phyloP scores from a whole-genome alignment of 2,329 filamentous ascomycete species.

The Aspergillus sergii region DNA sequence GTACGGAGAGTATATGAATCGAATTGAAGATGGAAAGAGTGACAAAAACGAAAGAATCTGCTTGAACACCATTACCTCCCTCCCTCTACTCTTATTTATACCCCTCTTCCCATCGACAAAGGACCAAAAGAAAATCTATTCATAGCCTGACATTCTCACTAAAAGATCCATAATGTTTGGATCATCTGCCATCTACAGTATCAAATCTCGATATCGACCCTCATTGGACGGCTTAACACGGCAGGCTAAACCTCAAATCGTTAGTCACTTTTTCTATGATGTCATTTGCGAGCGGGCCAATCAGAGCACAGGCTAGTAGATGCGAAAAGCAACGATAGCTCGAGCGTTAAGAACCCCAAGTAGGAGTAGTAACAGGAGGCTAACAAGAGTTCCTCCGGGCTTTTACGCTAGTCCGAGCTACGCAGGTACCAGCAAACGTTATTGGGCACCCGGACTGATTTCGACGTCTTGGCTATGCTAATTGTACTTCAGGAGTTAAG shows the following conservation, averaged over 20 bases:
- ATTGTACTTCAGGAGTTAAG: neutral
- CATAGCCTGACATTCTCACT: neutral
- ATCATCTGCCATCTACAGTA: neutral
- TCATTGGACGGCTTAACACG: neutral
- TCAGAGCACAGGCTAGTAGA: neutral
- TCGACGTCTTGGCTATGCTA: neutral
- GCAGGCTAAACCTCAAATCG: neutral
- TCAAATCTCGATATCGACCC: neutral
- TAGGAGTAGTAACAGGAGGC: neutral
- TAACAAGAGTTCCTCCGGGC: neutral
- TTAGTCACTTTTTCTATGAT: neutral
- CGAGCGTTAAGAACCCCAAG: neutral
- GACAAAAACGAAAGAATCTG: neutral
- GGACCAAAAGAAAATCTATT: neutral
- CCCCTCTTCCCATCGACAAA: neutral
- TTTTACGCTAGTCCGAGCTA: neutral
- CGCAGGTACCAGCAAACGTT: neutral
- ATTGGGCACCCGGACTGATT: neutral
- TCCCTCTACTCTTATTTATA: neutral
- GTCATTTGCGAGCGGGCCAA: slow-evolving; percentile 9
- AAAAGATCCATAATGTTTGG: neutral
- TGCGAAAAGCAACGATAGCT: neutral
- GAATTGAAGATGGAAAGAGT: neutral
- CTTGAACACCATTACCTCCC: neutral
- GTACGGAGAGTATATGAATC: neutral